Evolutionary conservation across 208 protist genomes (phyloP), one percentile per base, ranked within the genome.

Genomic region (Trypanosoma lewisi): DNA sequence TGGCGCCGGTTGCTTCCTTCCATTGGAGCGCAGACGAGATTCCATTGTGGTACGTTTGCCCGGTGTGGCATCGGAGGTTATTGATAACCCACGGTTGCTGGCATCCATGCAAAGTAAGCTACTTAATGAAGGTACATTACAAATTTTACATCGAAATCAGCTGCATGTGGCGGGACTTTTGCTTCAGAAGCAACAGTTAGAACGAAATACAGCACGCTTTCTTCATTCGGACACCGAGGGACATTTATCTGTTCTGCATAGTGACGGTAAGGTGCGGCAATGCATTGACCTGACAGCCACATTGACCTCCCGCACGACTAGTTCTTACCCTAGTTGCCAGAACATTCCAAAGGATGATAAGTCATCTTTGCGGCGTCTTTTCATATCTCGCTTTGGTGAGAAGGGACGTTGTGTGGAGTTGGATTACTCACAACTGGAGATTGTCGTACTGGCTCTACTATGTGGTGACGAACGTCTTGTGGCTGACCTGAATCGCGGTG

Each of bases 361-460:
- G 70, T 92, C 85, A 4, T 77, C 82, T 3, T 56, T 88, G 42
- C 79, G 89, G 7, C 84, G 82, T 33, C 70, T 96, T 51, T 89
- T 96, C 42, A 71, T 84, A 9, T 93, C 86, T 0, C 86, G 89
- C 50, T 96, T 91, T 59, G 89, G 89, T n/a, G 59, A 58, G 4
- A 60, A 87, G 48, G 89, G 89, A 16, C 77, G 85, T 17, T 90
- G 79, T 48, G 70, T 96, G 17, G 89, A 96, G 73, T 57, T 93
- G n/a, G 89, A 96, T 72, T 96, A 94, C 77, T 83, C 89, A n/a
- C 89, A 96, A 71, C 66, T 96, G 12, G 86, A 96, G 57, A 92
- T 96, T 56, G 76, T 90, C 9, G 80, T 96, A 12, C 63, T 93
- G 68, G 89, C 87, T 9, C 73, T 89, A 11, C 62, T 96, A 30